These are phyloP conservation scores for Cordyceps militaris DNA, from an alignment of 2,329 filamentous ascomycete species.

Conservation along the genomic window DNA sequence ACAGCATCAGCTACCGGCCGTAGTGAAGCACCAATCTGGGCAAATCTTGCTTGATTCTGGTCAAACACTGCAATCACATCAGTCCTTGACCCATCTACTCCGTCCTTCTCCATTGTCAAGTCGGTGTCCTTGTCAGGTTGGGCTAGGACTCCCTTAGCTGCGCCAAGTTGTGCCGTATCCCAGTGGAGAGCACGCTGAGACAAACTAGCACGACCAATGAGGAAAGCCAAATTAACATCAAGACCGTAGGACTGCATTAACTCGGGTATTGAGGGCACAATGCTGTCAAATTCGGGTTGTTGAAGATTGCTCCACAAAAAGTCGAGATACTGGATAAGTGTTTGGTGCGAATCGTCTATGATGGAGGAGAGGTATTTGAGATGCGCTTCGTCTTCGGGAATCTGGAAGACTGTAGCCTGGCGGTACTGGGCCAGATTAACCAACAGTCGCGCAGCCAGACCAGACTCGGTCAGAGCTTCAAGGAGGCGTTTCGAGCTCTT, in stretches of 20 bases:
- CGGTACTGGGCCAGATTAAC: slow-evolving; percentile 86
- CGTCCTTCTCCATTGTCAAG: slow-evolving; percentile 39
- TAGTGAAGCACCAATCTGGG: slow-evolving; percentile 37
- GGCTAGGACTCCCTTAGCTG: slow-evolving; percentile 22
- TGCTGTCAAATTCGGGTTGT: slow-evolving; percentile 66
- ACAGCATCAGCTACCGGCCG: slow-evolving; percentile 67
- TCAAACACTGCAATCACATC: slow-evolving; percentile 24
- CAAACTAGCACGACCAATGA: slow-evolving; percentile 71
- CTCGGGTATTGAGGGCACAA: slow-evolving; percentile 66
- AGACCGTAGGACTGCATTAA: slow-evolving; percentile 75
- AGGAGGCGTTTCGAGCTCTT: slow-evolving; percentile 74
- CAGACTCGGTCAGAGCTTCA: slow-evolving; percentile 68
- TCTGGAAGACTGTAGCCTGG: slow-evolving; percentile 73
- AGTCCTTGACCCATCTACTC: slow-evolving; percentile 21
- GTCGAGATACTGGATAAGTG: slow-evolving; percentile 83
- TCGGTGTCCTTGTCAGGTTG: slow-evolving; percentile 51
- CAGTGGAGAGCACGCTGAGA: slow-evolving; percentile 52
- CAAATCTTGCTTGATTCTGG: slow-evolving; percentile 20
- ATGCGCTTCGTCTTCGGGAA: slow-evolving; percentile 65
- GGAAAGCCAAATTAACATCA: slow-evolving; percentile 74
- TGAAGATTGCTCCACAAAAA: slow-evolving; percentile 74
- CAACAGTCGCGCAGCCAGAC: slow-evolving; percentile 74
- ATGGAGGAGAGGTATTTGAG: slow-evolving; percentile 85
- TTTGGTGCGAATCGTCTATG: slow-evolving; percentile 81
- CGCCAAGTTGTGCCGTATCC: slow-evolving; percentile 31